Base-by-base conservation (phyloP, 345 rosid species). In the Citrus trifoliata region DNA sequence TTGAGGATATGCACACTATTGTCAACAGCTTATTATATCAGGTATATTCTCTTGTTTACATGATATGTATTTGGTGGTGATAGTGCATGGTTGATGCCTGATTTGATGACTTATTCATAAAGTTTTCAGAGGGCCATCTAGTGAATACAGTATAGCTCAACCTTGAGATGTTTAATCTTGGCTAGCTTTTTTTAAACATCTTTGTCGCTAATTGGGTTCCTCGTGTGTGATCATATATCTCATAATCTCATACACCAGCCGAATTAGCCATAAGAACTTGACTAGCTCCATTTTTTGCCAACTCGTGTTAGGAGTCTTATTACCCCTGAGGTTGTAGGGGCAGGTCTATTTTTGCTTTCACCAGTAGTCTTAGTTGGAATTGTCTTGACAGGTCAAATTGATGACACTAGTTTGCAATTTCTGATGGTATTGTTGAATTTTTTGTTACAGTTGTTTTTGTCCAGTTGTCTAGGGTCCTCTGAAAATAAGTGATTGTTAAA, bases 1-100 rank as follows among this genome's bases (percentile, higher is more conserved):
- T 81, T 33, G 97, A 96, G 79, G 97, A 96, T 80, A 94, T 96
- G 97, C 88, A 83, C 10, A 80, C 86, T 64, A 90, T 94, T 70
- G 93, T 91, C 42, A 72, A 73, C 82, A 91, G 88, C 73, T 65
- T 86, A 71, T 65, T 86, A 30, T 86, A 88, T 82, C 93, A 94
- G 97, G 99, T 93, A 84, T 55, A 2, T n/a, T 73, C 63, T 76
- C 18, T 21, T 80, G 67, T 70, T 61, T 13, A 73, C 46, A 3
- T 73, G 68, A 24, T 38, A 6, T 68, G 22, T 8, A n/a, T 48
- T 67, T 42, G 9, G 42, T 66, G 33, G 78, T 73, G 14, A 18
- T 28, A 18, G 13, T 33, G 42, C 69, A 42, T 10, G 42, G 14
- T 64, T 5, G 60, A 40, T 21, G 2, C 38, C 27, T 61, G 67